Evolutionary conservation across 768 basidiomycete genomes (phyloP).

Genomic region (Mycena vulgaris): DNA sequence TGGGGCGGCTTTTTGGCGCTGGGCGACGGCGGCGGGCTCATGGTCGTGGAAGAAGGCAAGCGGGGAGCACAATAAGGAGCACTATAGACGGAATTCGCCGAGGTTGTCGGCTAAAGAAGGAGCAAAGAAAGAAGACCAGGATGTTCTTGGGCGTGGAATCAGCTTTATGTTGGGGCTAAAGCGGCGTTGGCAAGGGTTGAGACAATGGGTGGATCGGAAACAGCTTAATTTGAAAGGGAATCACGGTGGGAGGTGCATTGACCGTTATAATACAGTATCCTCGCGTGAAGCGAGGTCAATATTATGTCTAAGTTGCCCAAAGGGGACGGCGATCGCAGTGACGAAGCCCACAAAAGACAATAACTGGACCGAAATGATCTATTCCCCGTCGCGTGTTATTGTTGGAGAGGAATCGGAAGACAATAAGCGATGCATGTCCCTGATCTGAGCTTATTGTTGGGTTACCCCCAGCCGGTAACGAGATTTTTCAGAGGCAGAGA

Average conservation of each 20-base stretch:
- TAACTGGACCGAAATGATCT: conserved; percentile 22
- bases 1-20: conserved; percentile 24
- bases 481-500: conserved; percentile 7
- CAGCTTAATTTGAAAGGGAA: conserved; percentile 10
- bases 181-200: conserved; percentile 9
- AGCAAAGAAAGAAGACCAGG: conserved; percentile 19
- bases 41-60: conserved; percentile 18
- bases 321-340: conserved; percentile 24
- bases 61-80: conserved; percentile 24
- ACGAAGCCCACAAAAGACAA: conserved; percentile 25
- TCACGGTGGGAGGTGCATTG: background rate
- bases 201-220: conserved; percentile 31
- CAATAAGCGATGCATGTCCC: conserved; percentile 17
- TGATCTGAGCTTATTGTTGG: conserved; percentile 33
- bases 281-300: conserved; percentile 6
- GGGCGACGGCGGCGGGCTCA: conserved; percentile 18
- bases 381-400: conserved; percentile 29
- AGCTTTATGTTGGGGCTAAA: conserved; percentile 19
- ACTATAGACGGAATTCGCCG: conserved; percentile 14
- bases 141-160: background rate
- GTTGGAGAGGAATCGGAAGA: conserved; percentile 21
- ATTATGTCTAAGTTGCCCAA: conserved; percentile 25
- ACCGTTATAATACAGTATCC: conserved; percentile 15
- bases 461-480: conserved; percentile 3
- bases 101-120: conserved; percentile 15